Evolutionary conservation across 768 basidiomycete species (phyloP).

Genomic region (Boletales sp.): DNA sequence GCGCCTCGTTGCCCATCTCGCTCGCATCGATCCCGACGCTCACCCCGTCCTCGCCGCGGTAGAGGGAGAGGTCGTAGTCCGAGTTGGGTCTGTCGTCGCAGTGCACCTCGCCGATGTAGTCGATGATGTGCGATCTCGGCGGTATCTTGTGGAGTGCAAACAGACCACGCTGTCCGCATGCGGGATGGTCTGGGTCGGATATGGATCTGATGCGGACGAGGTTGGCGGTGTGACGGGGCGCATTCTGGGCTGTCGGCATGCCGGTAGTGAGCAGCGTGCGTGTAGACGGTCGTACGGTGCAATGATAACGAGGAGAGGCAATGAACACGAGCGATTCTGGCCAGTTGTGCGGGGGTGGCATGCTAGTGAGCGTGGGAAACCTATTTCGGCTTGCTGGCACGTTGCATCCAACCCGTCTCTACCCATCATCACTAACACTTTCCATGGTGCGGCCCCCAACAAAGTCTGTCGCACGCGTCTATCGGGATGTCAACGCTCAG

Average conservation of each 20-base stretch:
- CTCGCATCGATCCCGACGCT: slow-evolving; percentile 79
- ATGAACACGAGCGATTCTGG: slow-evolving; percentile 57
- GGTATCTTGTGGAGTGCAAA: slow-evolving; percentile 74
- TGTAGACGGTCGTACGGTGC: slow-evolving; percentile 48
- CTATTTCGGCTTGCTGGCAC: slow-evolving; percentile 5
- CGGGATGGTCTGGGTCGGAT: slow-evolving; percentile 60
- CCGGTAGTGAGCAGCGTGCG: slow-evolving; percentile 37
- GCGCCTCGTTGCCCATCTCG: slow-evolving; percentile 75
- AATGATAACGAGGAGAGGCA: slow-evolving; percentile 47
- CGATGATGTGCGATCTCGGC: slow-evolving; percentile 62
- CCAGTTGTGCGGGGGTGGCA: slow-evolving; percentile 37
- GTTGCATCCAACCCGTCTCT: slow-evolving; percentile 11
- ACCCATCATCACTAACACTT: slow-evolving; percentile 11
- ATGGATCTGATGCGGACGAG: slow-evolving; percentile 58
- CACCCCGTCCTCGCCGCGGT: slow-evolving; percentile 50
- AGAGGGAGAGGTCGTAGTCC: slow-evolving; percentile 88
- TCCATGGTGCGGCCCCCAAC: slow-evolving; percentile 68
- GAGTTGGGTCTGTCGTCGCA: slow-evolving; percentile 66
- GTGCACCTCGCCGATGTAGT: slow-evolving; percentile 85
- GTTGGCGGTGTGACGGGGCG: slow-evolving; percentile 10
- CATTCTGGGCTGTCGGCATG: background rate
- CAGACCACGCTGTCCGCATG: slow-evolving; percentile 73
- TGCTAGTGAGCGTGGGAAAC: slow-evolving; percentile 27
- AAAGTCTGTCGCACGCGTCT: slow-evolving; percentile 83
- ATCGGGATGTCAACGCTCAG: slow-evolving; percentile 83